These are phyloP conservation scores for Sextonia rubra DNA, from an alignment of 164 flowering plant genomes.

Conservation along the genomic window DNA sequence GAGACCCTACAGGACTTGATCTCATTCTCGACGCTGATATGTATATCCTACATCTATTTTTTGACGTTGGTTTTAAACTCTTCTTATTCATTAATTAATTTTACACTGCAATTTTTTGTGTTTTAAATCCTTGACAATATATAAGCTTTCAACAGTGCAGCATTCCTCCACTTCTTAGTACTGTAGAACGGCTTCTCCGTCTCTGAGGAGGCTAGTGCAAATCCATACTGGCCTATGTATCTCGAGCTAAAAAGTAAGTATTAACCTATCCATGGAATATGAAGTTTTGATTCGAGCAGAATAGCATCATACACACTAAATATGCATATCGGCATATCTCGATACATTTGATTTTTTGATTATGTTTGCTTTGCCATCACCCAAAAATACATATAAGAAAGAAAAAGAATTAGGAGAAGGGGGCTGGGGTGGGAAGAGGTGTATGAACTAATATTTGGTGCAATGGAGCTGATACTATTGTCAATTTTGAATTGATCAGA, in stretches of 20 bases:
- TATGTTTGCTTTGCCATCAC: no score
- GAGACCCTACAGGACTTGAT: constrained; percentile 67
- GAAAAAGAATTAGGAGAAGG: no score
- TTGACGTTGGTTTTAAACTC: not conserved
- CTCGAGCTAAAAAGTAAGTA: constrained; percentile 72
- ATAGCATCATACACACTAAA: no score
- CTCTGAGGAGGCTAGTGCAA: constrained; percentile 40
- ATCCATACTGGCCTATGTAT: constrained; percentile 75
- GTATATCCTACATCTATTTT: constrained; percentile 55
- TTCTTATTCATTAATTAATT: not conserved
- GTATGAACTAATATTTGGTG: no score
- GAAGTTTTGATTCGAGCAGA: no score
- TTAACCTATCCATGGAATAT: not conserved
- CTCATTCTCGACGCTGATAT: constrained; percentile 96
- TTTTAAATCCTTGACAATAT: constrained; percentile 47
- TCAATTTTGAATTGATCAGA: no score
- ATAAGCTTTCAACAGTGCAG: constrained; percentile 86
- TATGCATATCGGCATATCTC: no score
- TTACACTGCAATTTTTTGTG: no score
- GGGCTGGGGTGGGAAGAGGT: no score
- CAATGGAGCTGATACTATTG: no score
- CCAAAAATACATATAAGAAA: no score
- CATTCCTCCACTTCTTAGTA: constrained; percentile 65
- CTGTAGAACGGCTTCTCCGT: constrained; percentile 58
- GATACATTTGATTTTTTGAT: no score